phyloP scores from a whole-genome alignment of 495 filamentous ascomycete genomes.

The Ramalina intermedia region DNA sequence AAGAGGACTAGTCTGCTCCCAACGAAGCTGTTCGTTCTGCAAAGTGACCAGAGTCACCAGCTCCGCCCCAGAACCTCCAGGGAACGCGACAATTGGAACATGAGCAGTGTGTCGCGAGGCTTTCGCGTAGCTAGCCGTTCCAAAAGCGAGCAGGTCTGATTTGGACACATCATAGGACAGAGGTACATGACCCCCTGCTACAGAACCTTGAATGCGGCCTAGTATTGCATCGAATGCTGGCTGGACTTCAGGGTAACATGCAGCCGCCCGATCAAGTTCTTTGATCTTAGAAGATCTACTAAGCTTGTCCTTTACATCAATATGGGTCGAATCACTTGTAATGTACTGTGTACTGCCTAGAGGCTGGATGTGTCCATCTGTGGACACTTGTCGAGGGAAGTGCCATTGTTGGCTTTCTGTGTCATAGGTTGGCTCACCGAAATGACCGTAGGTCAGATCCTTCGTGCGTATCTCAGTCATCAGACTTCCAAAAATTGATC shows the following conservation, averaged over 20 bases:
- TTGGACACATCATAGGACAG: conserved; percentile 25
- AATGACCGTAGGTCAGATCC: conserved; percentile 53
- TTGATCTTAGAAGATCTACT: too few relatives aligned
- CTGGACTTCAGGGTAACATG: conserved; percentile 25
- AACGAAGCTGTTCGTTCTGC: conserved; percentile 21
- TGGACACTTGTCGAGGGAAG: conserved; percentile 29
- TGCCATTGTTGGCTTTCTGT: conserved; percentile 38
- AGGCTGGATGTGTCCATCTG: conserved; percentile 1
- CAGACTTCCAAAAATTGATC: conserved; percentile 20
- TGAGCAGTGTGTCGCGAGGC: conserved; percentile 15
- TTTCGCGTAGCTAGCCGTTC: conserved; percentile 24
- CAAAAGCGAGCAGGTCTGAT: conserved; percentile 30
- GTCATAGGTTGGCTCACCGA: conserved; percentile 43
- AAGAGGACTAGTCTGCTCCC: conserved; percentile 11
- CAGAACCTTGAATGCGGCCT: conserved; percentile 16
- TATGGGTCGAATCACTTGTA: too few relatives aligned
- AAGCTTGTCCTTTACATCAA: too few relatives aligned
- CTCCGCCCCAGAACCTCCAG: conserved; percentile 31
- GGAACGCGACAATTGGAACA: conserved; percentile 30
- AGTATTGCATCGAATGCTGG: conserved; percentile 21
- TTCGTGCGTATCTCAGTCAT: conserved; percentile 44
- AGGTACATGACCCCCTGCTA: conserved; percentile 17
- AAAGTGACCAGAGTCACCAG: conserved; percentile 25
- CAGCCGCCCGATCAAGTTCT: not conserved
- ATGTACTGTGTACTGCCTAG: not conserved